Percentiles rank a stretch among this genome's conserved stretches.
Evolutionary conservation across 2,329 filamentous ascomycete species (phyloP).

Genomic region (Ophiostoma sp.): DNA sequence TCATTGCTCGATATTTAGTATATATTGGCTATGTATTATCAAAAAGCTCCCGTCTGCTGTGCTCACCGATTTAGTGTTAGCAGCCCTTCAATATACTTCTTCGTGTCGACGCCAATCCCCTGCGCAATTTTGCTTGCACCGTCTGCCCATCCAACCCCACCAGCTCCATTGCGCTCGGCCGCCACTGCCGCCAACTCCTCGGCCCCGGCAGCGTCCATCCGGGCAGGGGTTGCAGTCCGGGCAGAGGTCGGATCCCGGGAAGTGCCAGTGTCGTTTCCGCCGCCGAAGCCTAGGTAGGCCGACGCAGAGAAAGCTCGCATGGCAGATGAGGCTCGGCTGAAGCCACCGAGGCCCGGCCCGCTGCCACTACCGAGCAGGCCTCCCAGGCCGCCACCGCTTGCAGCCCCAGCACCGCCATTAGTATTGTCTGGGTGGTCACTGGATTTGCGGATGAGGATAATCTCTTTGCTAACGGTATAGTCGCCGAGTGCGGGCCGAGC

Average conservation of each 20-base stretch:
- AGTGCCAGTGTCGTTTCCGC: not conserved
- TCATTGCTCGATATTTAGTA: not conserved
- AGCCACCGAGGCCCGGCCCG: conserved; percentile 26
- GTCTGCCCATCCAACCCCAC: conserved; percentile 40
- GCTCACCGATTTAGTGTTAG: conserved; percentile 54
- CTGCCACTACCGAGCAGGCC: conserved; percentile 12
- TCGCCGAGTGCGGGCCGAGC: conserved; percentile 17
- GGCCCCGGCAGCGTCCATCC: conserved; percentile 29
- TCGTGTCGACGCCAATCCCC: conserved; percentile 71
- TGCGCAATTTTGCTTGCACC: conserved; percentile 59
- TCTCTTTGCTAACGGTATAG: conserved; percentile 47
- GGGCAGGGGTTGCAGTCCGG: conserved; percentile 32
- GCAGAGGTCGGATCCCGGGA: not conserved
- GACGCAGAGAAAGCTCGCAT: conserved; percentile 23
- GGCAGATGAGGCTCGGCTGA: conserved; percentile 34
- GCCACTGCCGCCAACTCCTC: conserved; percentile 34
- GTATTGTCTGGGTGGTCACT: conserved; percentile 45
- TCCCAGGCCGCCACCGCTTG: conserved; percentile 19
- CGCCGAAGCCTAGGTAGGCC: conserved; percentile 21
- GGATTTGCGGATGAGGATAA: conserved; percentile 55
- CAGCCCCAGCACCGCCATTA: conserved; percentile 34
- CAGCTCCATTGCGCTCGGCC: conserved; percentile 1
- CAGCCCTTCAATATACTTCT: conserved; percentile 67
- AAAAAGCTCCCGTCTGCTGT: not conserved
- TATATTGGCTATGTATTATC: not conserved